Evolutionary conservation across 2,329 filamentous ascomycete genomes (phyloP).

Genomic region (Pseudogymnoascus verrucosus): DNA sequence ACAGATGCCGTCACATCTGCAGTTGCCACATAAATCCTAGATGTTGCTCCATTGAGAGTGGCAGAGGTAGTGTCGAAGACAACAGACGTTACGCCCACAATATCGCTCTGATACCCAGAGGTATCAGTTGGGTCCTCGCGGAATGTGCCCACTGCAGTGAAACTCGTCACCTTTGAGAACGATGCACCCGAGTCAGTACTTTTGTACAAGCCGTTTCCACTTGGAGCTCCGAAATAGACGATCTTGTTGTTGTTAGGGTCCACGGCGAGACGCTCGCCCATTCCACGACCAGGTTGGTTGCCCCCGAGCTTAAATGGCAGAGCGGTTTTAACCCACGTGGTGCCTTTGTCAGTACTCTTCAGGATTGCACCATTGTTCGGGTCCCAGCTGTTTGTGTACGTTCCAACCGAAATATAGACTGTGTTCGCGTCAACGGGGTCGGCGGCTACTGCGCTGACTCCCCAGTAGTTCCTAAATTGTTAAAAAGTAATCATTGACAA

Average conservation of each 20-base stretch:
- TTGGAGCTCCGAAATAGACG: slow-evolving; percentile 50
- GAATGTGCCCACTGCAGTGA: slow-evolving; percentile 44
- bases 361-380: slow-evolving; percentile 48
- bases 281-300: slow-evolving; percentile 54
- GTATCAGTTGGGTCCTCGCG: slow-evolving; percentile 37
- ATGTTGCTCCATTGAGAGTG: slow-evolving; percentile 38
- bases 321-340: slow-evolving; percentile 41
- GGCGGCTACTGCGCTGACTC: slow-evolving; percentile 47
- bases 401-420: slow-evolving; percentile 46
- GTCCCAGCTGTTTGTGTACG: slow-evolving; percentile 55
- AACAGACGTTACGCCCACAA: slow-evolving; percentile 42
- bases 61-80: slow-evolving; percentile 48
- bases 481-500: background rate
- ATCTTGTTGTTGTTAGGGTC: slow-evolving; percentile 50
- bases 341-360: slow-evolving; percentile 44
- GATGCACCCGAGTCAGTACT: slow-evolving; percentile 47
- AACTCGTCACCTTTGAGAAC: slow-evolving; percentile 44
- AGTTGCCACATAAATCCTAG: slow-evolving; percentile 48
- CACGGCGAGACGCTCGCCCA: slow-evolving; percentile 50
- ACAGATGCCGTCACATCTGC: slow-evolving; percentile 47
- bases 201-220: slow-evolving; percentile 51
- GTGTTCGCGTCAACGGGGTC: slow-evolving; percentile 45
- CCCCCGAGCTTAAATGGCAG: slow-evolving; percentile 53
- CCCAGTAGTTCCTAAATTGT: slow-evolving; percentile 43
- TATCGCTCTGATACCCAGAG: slow-evolving; percentile 38